A percentile compares a stretch with the other conserved stretches of the same genome.
phyloP scores from a whole-genome alignment of 2,329 filamentous ascomycete species.

The Cadophora sp. region DNA sequence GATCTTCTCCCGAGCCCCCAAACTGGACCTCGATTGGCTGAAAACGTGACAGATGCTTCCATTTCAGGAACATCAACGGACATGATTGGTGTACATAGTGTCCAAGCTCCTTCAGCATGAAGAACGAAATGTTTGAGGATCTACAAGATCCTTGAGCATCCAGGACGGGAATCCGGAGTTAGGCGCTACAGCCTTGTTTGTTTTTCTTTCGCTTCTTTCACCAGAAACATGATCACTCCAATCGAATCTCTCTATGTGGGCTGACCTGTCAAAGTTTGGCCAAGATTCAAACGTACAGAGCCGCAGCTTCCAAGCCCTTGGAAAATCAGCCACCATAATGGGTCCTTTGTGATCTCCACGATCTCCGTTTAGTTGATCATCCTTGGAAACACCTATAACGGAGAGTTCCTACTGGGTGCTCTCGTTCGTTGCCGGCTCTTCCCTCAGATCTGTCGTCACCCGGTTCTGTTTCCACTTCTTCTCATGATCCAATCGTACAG shows the following conservation, averaged over 20 bases:
- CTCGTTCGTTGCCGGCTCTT: slow-evolving; percentile 8
- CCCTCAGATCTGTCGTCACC: slow-evolving; percentile 7
- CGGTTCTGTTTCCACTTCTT: not conserved
- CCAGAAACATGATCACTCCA: slow-evolving; percentile 27
- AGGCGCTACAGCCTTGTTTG: slow-evolving; percentile 23
- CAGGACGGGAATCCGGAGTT: not conserved
- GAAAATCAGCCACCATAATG: not conserved
- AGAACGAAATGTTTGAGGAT: slow-evolving; percentile 35
- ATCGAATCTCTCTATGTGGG: slow-evolving; percentile 24
- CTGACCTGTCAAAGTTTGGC: slow-evolving; percentile 13
- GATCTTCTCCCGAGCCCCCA: not conserved
- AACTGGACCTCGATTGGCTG: not conserved
- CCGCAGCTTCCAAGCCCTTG: slow-evolving; percentile 31
- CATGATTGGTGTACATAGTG: not conserved
- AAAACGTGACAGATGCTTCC: not conserved
- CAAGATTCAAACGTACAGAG: slow-evolving; percentile 39
- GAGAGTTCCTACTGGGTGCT: slow-evolving; percentile 16
- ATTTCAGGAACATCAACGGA: not conserved
- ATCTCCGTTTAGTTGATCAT: slow-evolving; percentile 22
- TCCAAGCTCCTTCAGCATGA: slow-evolving; percentile 22
- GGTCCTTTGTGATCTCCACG: slow-evolving; percentile 24
- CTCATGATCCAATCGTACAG: slow-evolving; percentile 29
- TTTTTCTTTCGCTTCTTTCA: slow-evolving; percentile 12
- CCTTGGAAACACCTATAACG: not conserved
- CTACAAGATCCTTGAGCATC: slow-evolving; percentile 26